Percentiles rank a stretch among this genome's conserved stretches.
phyloP scores from a whole-genome alignment of 345 rosid genomes.

The Acer campestre region DNA sequence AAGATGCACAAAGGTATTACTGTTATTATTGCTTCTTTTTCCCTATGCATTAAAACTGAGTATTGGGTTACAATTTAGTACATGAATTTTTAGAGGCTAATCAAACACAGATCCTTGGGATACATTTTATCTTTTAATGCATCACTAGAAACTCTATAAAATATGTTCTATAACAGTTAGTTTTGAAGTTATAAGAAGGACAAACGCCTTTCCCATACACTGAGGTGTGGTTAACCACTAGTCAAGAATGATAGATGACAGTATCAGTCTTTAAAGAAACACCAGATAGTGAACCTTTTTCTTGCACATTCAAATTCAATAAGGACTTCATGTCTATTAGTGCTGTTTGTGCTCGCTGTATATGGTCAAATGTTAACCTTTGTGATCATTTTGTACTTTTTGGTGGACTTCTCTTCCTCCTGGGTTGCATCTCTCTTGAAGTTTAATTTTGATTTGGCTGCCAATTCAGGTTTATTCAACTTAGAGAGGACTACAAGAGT shows the following conservation, averaged over 20 bases:
- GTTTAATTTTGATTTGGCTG: conserved; percentile 3
- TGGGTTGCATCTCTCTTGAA: neutral
- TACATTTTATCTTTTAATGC: neutral
- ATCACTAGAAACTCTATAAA: neutral
- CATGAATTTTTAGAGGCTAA: neutral
- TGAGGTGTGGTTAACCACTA: neutral
- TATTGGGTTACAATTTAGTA: neutral
- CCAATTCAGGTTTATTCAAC: conserved; percentile 80
- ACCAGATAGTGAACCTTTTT: neutral
- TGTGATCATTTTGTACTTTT: neutral
- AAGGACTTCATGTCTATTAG: neutral
- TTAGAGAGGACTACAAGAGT: conserved; percentile 94
- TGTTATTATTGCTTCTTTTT: conserved; percentile 7
- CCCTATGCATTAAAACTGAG: neutral
- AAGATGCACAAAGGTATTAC: conserved; percentile 84
- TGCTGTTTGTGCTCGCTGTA: neutral
- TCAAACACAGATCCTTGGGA: neutral
- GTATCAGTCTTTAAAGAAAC: neutral
- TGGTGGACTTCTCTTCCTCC: neutral
- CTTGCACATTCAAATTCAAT: neutral
- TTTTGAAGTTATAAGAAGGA: neutral
- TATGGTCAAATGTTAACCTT: neutral
- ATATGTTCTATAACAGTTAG: neutral
- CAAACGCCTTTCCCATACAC: neutral
- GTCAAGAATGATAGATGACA: neutral